These are phyloP conservation scores for Cladosporium sp. DNA, from an alignment of 2,329 filamentous ascomycete species.

Conservation along the genomic window DNA sequence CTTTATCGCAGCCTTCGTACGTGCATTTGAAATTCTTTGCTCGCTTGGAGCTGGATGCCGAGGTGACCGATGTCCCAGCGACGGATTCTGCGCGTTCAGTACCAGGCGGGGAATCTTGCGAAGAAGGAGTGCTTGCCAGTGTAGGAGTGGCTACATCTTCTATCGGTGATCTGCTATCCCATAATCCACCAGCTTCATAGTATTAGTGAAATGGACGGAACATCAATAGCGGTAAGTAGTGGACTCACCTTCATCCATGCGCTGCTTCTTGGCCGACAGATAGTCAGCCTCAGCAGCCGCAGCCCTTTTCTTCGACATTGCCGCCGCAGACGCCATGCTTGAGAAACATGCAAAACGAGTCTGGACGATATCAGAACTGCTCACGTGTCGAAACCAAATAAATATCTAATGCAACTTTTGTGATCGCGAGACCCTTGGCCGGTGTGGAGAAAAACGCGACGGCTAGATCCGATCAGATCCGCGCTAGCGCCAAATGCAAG, in stretches of 20 bases:
- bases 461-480: background rate
- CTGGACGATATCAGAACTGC: background rate
- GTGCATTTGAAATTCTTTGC: slow-evolving; percentile 74
- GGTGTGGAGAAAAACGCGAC: slow-evolving; percentile 4
- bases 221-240: background rate
- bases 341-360: background rate
- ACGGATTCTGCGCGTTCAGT: slow-evolving; percentile 14
- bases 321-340: slow-evolving; percentile 9
- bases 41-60: slow-evolving; percentile 42
- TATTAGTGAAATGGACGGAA: background rate
- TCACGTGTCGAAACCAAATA: background rate
- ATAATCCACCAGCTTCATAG: background rate
- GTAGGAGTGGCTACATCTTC: background rate
- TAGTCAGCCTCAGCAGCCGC: slow-evolving; percentile 1
- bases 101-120: slow-evolving; percentile 1
- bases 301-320: slow-evolving; percentile 10
- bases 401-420: slow-evolving; percentile 8
- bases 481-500: background rate
- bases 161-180: slow-evolving; percentile 6
- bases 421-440: slow-evolving; percentile 2
- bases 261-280: slow-evolving; percentile 9
- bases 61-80: slow-evolving; percentile 24
- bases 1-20: slow-evolving; percentile 69
- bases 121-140: slow-evolving; percentile 1
- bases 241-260: slow-evolving; percentile 1